Evolutionary conservation across 2,329 filamentous ascomycete genomes (phyloP).

Genomic region (Aspergillus eucalypticola): DNA sequence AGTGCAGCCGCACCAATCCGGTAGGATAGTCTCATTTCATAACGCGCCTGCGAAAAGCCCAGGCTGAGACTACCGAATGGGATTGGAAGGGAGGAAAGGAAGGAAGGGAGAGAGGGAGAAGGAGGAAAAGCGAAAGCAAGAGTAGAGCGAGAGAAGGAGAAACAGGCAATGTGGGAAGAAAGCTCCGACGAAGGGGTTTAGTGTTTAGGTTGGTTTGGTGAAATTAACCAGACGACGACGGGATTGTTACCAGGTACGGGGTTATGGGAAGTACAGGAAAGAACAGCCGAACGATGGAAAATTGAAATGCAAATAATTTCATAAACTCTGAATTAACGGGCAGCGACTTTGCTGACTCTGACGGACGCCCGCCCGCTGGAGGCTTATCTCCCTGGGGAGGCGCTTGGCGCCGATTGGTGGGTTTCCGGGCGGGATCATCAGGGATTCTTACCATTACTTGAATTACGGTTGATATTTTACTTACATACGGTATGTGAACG

Average conservation of each 20-base stretch:
- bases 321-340: neutral
- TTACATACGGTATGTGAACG: neutral
- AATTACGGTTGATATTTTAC: neutral
- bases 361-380: constrained; percentile 1
- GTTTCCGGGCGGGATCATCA: constrained; percentile 1
- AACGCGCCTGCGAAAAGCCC: constrained; percentile 13
- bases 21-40: constrained; percentile 29
- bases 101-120: constrained; percentile 1
- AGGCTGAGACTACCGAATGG: constrained; percentile 3
- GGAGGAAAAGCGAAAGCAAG: constrained; percentile 6
- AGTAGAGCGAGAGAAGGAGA: constrained; percentile 6
- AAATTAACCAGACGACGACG: neutral
- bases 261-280: neutral
- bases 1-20: constrained; percentile 33
- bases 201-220: neutral
- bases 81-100: constrained; percentile 9
- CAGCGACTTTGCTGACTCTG: neutral
- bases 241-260: neutral
- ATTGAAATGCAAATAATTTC: neutral
- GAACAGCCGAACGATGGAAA: neutral
- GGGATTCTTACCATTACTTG: neutral
- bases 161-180: constrained; percentile 3
- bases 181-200: neutral
- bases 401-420: constrained; percentile 10
- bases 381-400: constrained; percentile 6